phyloP scores from a whole-genome alignment of 2,329 filamentous ascomycete genomes.

The Pleurostoma richardsiae region DNA sequence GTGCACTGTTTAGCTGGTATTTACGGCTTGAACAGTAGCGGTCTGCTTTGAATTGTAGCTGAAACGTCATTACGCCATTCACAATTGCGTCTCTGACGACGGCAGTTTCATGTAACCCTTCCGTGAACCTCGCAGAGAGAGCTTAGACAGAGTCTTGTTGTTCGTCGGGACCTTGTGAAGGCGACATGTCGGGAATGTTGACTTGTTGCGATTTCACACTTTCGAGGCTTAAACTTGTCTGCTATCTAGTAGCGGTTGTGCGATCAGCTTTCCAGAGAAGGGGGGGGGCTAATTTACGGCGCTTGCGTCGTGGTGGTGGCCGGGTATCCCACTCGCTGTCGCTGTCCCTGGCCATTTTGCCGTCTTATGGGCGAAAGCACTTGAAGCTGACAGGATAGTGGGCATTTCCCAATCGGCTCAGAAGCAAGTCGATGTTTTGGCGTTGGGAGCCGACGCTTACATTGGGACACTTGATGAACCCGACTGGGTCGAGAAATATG shows the following conservation, averaged over 20 bases:
- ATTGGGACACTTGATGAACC: constrained; percentile 35
- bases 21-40: background rate
- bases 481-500: constrained; percentile 47
- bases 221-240: constrained; percentile 63
- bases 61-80: no score
- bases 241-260: constrained; percentile 55
- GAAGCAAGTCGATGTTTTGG: constrained; percentile 48
- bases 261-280: constrained; percentile 49
- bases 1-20: background rate
- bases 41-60: background rate
- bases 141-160: no score
- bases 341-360: constrained; percentile 66
- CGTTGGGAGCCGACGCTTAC: constrained; percentile 50
- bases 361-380: constrained; percentile 60
- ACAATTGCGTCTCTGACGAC: no score
- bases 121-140: no score
- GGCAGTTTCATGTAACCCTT: no score
- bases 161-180: background rate
- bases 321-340: constrained; percentile 34
- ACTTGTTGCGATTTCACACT: constrained; percentile 57
- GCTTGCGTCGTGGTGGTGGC: no score
- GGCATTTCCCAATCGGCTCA: constrained; percentile 47
- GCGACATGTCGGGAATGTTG: constrained; percentile 24
- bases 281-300: constrained; percentile 50
- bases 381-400: constrained; percentile 55